A percentile compares a stretch with the other conserved stretches of the same genome.
phyloP scores from a whole-genome alignment of 208 protist genomes.

The Trypanosoma boissoni region DNA sequence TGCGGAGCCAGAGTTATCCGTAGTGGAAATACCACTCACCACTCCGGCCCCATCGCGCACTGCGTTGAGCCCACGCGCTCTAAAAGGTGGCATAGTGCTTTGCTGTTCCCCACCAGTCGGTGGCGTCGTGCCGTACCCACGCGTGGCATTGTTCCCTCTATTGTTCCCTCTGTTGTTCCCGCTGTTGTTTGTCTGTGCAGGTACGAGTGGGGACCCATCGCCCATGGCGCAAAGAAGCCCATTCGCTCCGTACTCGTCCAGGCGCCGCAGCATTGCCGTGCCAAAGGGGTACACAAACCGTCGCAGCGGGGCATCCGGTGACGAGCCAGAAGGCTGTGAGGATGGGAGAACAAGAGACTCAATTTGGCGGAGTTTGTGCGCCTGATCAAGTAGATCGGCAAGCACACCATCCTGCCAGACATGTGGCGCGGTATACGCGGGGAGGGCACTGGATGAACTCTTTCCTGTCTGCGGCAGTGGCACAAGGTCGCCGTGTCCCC shows the following conservation, averaged over 20 bases:
- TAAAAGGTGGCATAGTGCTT: too few relatives aligned
- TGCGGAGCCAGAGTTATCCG: not conserved
- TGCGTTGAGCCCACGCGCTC: too few relatives aligned
- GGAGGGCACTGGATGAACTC: not conserved
- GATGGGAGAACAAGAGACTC: not conserved
- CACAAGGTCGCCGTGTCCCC: constrained; percentile 10
- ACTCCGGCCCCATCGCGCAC: too few relatives aligned
- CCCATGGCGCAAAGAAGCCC: constrained; percentile 23
- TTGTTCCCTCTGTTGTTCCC: not conserved
- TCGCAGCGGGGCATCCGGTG: constrained; percentile 18
- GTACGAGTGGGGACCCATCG: too few relatives aligned
- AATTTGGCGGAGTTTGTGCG: constrained; percentile 16
- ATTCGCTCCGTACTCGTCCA: constrained; percentile 27
- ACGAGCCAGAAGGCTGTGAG: not conserved
- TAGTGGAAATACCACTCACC: too few relatives aligned
- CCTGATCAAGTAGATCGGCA: constrained; percentile 17
- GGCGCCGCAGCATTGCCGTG: constrained; percentile 18
- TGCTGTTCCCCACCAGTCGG: too few relatives aligned
- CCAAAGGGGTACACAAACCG: constrained; percentile 45
- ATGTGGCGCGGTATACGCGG: constrained; percentile 8
- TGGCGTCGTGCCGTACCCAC: too few relatives aligned
- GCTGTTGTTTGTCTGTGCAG: too few relatives aligned
- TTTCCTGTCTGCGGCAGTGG: too few relatives aligned
- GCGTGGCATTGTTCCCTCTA: constrained; percentile 8
- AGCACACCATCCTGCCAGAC: constrained; percentile 25